Evolutionary conservation across 1,284 basidiomycete genomes (phyloP).

Genomic region (Malassezia yamatoensis): DNA sequence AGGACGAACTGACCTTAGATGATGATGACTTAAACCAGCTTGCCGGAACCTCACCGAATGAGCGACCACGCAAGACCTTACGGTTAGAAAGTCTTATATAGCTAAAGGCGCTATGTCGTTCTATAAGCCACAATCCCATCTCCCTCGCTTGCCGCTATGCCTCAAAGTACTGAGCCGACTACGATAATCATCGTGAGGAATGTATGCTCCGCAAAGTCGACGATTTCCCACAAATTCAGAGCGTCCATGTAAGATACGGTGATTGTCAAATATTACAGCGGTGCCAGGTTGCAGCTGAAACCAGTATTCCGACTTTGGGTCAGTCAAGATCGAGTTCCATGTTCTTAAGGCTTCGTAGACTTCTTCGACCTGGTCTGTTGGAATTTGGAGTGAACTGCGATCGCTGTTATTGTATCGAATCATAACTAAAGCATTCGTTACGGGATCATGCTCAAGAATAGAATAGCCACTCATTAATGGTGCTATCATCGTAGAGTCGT

Average conservation of each 20-base stretch:
- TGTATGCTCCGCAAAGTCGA: conserved; percentile 86
- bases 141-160: conserved; percentile 15
- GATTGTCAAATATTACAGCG: conserved; percentile 74
- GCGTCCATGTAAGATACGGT: conserved; percentile 85
- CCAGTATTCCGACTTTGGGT: conserved; percentile 80
- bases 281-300: conserved; percentile 64
- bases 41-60: conserved; percentile 6
- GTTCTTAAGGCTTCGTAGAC: conserved; percentile 72
- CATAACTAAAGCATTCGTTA: conserved; percentile 60
- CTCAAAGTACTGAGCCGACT: conserved; percentile 27
- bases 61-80: conserved; percentile 5
- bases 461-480: conserved; percentile 34
- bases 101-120: no score
- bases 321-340: conserved; percentile 65
- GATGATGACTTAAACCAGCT: background rate
- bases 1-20: conserved; percentile 3
- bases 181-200: conserved; percentile 38
- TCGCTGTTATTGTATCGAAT: conserved; percentile 95
- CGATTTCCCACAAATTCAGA: conserved; percentile 76
- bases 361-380: conserved; percentile 21
- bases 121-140: conserved; percentile 38
- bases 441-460: conserved; percentile 50
- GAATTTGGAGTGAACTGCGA: conserved; percentile 49
- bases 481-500: conserved; percentile 32
- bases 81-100: background rate